phyloP scores from a whole-genome alignment of 2,329 filamentous ascomycete genomes.

The Whalleya microplaca region DNA sequence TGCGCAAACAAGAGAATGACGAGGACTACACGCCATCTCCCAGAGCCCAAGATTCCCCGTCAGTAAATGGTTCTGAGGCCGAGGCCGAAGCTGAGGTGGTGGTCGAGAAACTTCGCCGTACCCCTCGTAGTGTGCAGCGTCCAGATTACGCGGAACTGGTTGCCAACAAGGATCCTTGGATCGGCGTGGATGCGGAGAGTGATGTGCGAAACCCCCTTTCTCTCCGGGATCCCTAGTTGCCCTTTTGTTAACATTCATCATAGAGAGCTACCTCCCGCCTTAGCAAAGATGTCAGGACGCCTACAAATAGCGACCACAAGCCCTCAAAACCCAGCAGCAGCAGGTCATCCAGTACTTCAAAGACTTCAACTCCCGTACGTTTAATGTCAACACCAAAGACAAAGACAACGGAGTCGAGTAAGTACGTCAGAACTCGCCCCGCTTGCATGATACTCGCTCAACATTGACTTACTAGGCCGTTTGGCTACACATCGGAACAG shows the following conservation, averaged over 20 bases:
- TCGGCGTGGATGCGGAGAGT: conserved; percentile 23
- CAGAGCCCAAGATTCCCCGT: conserved; percentile 11
- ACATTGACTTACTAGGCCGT: conserved; percentile 28
- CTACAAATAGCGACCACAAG: conserved; percentile 18
- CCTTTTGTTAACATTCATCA: neutral
- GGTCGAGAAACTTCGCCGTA: conserved; percentile 26
- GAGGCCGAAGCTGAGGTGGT: conserved; percentile 17
- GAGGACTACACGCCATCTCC: conserved; percentile 23
- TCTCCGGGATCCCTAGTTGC: neutral
- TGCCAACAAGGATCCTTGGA: conserved; percentile 32
- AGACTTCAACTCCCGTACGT: conserved; percentile 18
- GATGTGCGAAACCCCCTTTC: conserved; percentile 22
- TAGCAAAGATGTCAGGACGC: conserved; percentile 17
- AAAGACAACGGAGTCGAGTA: conserved; percentile 26
- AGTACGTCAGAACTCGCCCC: conserved; percentile 23
- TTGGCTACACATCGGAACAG: conserved; percentile 36
- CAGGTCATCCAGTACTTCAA: conserved; percentile 18
- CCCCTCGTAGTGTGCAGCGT: conserved; percentile 28
- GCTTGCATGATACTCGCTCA: conserved; percentile 6
- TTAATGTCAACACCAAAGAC: conserved; percentile 13
- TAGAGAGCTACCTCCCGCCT: conserved; percentile 20
- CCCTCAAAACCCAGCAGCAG: conserved; percentile 7
- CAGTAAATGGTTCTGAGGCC: conserved; percentile 12
- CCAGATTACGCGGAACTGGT: conserved; percentile 36
- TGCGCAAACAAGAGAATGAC: conserved; percentile 22